These are phyloP conservation scores for Hymenoscyphus albidus DNA, from an alignment of 2,329 filamentous ascomycete genomes.

Conservation along the genomic window DNA sequence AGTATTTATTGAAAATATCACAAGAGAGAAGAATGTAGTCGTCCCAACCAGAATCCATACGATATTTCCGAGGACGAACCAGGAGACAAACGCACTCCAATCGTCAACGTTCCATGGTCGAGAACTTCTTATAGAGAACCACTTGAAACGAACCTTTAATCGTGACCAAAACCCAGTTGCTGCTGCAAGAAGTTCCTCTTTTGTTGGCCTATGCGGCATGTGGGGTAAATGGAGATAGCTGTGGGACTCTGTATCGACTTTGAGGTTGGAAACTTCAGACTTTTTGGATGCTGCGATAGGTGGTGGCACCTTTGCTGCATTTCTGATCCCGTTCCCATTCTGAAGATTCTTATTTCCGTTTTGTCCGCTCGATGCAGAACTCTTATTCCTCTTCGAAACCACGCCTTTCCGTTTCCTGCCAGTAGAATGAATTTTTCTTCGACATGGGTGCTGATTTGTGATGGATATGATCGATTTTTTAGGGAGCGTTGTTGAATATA, in stretches of 20 bases:
- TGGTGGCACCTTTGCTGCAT: slow-evolving; percentile 20
- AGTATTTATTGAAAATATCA: slow-evolving; percentile 90
- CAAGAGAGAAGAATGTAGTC: slow-evolving; percentile 90
- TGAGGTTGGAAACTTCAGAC: slow-evolving; percentile 10
- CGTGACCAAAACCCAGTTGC: slow-evolving; percentile 92
- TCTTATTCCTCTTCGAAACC: slow-evolving; percentile 31
- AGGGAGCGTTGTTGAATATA: slow-evolving; percentile 21
- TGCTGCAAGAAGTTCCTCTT: slow-evolving; percentile 87
- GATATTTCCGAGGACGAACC: slow-evolving; percentile 89
- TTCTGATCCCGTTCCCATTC: slow-evolving; percentile 22
- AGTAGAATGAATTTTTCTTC: slow-evolving; percentile 31
- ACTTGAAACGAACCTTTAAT: slow-evolving; percentile 89
- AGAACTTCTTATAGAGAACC: slow-evolving; percentile 91
- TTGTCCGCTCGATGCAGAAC: slow-evolving; percentile 30
- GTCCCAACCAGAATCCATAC: slow-evolving; percentile 96
- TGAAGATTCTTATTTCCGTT: slow-evolving; percentile 21
- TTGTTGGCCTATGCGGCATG: slow-evolving; percentile 83
- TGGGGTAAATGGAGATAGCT: slow-evolving; percentile 63
- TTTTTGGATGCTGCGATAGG: slow-evolving; percentile 13
- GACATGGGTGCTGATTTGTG: slow-evolving; percentile 27
- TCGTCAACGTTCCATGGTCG: slow-evolving; percentile 95
- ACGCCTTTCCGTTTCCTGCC: slow-evolving; percentile 26
- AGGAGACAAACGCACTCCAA: slow-evolving; percentile 91
- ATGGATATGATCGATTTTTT: slow-evolving; percentile 17
- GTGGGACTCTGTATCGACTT: slow-evolving; percentile 27